A percentile compares a stretch with the other conserved stretches of the same genome.
These are phyloP conservation scores for Metarhizium humberi DNA, from an alignment of 2,329 filamentous ascomycete species.

Conservation along the genomic window DNA sequence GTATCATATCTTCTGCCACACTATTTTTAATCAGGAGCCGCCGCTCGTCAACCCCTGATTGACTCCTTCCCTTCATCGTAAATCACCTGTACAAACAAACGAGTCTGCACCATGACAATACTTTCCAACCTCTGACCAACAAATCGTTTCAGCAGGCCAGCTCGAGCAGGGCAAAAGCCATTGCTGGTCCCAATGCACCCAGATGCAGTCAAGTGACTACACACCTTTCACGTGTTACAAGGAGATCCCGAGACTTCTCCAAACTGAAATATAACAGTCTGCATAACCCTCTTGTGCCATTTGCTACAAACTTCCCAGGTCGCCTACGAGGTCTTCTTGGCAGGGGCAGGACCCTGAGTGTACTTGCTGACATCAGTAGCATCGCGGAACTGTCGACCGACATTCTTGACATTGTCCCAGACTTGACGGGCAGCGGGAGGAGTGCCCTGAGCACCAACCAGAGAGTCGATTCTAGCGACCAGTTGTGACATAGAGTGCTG, in stretches of 20 bases:
- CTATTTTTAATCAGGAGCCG: background rate
- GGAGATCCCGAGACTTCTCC: background rate
- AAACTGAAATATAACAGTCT: background rate
- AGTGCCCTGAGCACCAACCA: slow-evolving; percentile 77
- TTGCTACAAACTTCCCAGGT: background rate
- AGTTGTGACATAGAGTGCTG: slow-evolving; percentile 69
- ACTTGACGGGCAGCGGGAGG: slow-evolving; percentile 69
- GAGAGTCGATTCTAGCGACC: slow-evolving; percentile 67
- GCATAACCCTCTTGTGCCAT: background rate
- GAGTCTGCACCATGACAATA: background rate
- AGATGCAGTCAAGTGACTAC: background rate
- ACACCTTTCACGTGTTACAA: background rate
- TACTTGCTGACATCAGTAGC: slow-evolving; percentile 73
- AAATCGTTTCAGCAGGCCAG: background rate
- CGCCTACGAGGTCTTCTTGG: slow-evolving; percentile 33
- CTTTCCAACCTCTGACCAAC: background rate
- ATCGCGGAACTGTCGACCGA: slow-evolving; percentile 65
- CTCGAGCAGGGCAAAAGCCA: background rate
- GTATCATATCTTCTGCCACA: background rate
- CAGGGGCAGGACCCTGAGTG: slow-evolving; percentile 46
- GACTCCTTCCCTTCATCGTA: background rate
- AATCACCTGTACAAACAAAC: background rate
- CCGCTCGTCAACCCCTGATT: background rate
- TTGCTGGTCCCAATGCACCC: background rate
- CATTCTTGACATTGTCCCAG: slow-evolving; percentile 72